Evolutionary conservation across 2,329 filamentous ascomycete species (phyloP).

Genomic region (Penicillium sp.): DNA sequence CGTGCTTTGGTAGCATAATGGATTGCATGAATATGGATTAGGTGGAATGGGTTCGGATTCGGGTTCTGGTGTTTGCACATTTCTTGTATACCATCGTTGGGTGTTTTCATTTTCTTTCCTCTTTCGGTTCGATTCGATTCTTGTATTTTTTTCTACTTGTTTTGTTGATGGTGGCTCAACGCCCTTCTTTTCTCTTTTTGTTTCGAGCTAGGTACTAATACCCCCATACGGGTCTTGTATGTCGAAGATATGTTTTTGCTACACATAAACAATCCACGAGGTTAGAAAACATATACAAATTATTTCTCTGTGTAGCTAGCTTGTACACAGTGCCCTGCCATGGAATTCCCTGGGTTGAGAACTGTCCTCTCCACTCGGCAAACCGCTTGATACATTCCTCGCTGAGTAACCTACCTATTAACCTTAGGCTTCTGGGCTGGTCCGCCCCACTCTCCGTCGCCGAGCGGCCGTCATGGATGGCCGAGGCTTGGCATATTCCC

Average conservation of each 20-base stretch:
- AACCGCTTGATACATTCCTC: neutral
- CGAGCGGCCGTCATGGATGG: constrained; percentile 4
- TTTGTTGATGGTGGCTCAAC: constrained; percentile 3
- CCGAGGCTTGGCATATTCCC: neutral
- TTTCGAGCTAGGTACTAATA: too few relatives aligned
- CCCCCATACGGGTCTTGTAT: neutral
- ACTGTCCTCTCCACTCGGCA: neutral
- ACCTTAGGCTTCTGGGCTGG: too few relatives aligned
- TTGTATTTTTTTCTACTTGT: constrained; percentile 18
- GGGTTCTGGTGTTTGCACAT: constrained; percentile 19
- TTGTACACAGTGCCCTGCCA: too few relatives aligned
- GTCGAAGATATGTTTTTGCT: neutral
- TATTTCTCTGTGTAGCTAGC: too few relatives aligned
- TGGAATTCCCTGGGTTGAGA: too few relatives aligned
- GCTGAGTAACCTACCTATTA: too few relatives aligned
- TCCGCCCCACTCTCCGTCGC: constrained; percentile 6
- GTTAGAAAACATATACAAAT: neutral
- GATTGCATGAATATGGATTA: constrained; percentile 3
- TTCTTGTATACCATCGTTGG: constrained; percentile 23
- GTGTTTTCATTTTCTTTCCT: constrained; percentile 10
- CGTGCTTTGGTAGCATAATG: neutral
- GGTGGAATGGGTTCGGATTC: neutral
- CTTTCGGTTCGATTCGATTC: constrained; percentile 18
- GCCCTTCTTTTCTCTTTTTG: constrained; percentile 1
- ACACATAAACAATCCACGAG: neutral